Percentiles rank a stretch among this genome's conserved stretches.
These are phyloP conservation scores for Salix dunnii DNA, from an alignment of 345 rosid genomes.

Conservation along the genomic window DNA sequence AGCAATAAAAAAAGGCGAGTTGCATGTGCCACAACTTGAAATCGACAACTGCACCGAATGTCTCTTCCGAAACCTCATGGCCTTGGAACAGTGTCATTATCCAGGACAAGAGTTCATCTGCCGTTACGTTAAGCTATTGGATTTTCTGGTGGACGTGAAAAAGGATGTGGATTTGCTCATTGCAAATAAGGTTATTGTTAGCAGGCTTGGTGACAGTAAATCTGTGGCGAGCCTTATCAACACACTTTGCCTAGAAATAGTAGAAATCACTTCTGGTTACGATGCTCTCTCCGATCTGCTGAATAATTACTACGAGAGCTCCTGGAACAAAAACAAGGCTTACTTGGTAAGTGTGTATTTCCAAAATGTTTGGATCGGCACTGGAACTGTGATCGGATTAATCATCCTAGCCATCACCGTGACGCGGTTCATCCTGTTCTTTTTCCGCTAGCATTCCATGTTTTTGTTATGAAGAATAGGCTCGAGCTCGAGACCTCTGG, in stretches of 20 bases:
- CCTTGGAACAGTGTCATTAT: too few species aligned
- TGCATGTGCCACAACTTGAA: constrained; percentile 23
- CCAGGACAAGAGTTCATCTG: too few species aligned
- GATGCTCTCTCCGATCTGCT: background rate
- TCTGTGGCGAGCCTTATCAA: constrained; percentile 27
- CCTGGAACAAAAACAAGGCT: background rate
- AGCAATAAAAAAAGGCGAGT: background rate
- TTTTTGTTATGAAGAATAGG: too few species aligned
- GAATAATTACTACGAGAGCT: background rate
- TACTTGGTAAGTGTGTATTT: background rate
- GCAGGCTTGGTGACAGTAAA: background rate
- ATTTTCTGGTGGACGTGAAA: constrained; percentile 22
- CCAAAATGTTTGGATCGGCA: background rate
- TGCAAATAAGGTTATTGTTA: constrained; percentile 12
- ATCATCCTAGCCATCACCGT: too few species aligned
- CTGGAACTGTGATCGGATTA: too few species aligned
- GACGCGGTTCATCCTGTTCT: too few species aligned
- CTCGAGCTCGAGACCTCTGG: too few species aligned
- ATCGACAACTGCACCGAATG: background rate
- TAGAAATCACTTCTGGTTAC: constrained; percentile 2
- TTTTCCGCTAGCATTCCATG: too few species aligned
- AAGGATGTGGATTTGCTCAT: constrained; percentile 28
- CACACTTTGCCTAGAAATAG: constrained; percentile 19
- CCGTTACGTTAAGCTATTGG: constrained; percentile 13
- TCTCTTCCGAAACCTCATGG: constrained; percentile 10